Conservation (phyloP, 139 green algal genomes). For the Klebsormidium nitens region DNA sequence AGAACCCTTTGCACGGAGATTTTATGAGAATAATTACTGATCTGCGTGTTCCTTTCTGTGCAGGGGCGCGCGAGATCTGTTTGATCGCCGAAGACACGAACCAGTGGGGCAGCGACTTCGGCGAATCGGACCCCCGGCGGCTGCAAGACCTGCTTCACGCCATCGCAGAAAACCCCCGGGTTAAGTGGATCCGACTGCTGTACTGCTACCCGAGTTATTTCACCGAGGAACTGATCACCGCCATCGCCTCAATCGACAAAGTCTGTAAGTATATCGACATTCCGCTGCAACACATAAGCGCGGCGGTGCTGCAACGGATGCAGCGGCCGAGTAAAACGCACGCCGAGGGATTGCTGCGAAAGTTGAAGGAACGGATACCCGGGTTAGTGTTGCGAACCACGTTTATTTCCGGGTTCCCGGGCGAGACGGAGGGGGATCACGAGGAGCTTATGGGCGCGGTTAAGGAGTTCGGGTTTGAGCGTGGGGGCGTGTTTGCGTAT, state of each 20-base stretch:
- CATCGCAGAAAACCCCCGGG: constrained; percentile 60
- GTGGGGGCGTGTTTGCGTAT: constrained; percentile 78
- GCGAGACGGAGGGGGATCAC: constrained; percentile 68
- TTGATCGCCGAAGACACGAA: constrained; percentile 76
- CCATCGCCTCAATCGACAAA: constrained; percentile 66
- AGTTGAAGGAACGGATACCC: constrained; percentile 68
- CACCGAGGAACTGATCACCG: constrained; percentile 68
- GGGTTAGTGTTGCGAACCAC: constrained; percentile 78
- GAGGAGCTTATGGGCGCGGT: constrained; percentile 70
- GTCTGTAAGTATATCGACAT: constrained; percentile 96
- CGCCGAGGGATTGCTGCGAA: constrained; percentile 63
- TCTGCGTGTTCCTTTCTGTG: too few species aligned
- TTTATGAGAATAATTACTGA: too few species aligned
- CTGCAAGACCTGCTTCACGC: constrained; percentile 70
- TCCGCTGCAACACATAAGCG: constrained; percentile 85
- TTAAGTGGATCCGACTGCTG: constrained; percentile 81
- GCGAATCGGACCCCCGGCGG: constrained; percentile 40
- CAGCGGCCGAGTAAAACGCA: constrained; percentile 71
- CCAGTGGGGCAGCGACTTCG: constrained; percentile 74
- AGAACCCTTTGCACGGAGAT: too few species aligned
- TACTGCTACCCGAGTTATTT: constrained; percentile 83
- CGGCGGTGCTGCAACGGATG: constrained; percentile 79
- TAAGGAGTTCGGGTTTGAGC: constrained; percentile 65
- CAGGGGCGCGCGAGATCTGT: constrained; percentile 84
- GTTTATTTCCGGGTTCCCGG: constrained; percentile 67